Percentiles rank a stretch among this genome's conserved stretches.
Evolutionary conservation across 495 filamentous ascomycete genomes (phyloP).

Genomic region (Corynascus novoguineensis): DNA sequence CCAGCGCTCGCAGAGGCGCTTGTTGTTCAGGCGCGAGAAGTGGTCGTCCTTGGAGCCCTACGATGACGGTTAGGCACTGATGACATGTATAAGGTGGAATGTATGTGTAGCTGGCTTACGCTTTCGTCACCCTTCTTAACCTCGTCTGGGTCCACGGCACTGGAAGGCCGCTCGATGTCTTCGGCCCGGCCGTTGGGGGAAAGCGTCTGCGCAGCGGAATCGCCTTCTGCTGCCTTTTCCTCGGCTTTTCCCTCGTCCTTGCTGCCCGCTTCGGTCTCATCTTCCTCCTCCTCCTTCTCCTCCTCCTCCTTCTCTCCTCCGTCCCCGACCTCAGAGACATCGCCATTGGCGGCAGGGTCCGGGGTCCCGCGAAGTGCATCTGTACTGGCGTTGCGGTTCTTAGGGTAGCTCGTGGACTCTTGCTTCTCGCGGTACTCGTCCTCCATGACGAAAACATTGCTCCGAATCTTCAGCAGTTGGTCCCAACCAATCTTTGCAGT

Average conservation of each 20-base stretch:
- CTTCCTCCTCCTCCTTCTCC: constrained; percentile 24
- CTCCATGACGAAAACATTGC: constrained; percentile 98
- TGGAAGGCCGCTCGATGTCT: constrained; percentile 70
- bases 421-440: constrained; percentile 96
- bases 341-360: constrained; percentile 54
- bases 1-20: constrained; percentile 95
- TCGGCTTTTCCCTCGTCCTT: constrained; percentile 1
- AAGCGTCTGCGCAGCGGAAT: constrained; percentile 30
- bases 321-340: constrained; percentile 41
- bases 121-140: constrained; percentile 81
- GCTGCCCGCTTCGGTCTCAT: constrained; percentile 39
- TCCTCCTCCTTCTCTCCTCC: constrained; percentile 38
- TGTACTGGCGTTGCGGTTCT: constrained; percentile 67
- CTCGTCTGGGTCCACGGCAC: constrained; percentile 74
- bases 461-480: constrained; percentile 83
- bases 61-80: constrained; percentile 16
- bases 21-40: constrained; percentile 76
- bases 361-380: constrained; percentile 64
- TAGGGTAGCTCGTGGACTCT: constrained; percentile 47
- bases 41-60: constrained; percentile 47
- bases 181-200: constrained; percentile 38
- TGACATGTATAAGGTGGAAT: constrained; percentile 1
- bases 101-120: constrained; percentile 43
- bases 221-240: constrained; percentile 22
- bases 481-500: constrained; percentile 97